Evolutionary conservation across 306 rosid genomes (phyloP).

Genomic region (Sindora glabra): DNA sequence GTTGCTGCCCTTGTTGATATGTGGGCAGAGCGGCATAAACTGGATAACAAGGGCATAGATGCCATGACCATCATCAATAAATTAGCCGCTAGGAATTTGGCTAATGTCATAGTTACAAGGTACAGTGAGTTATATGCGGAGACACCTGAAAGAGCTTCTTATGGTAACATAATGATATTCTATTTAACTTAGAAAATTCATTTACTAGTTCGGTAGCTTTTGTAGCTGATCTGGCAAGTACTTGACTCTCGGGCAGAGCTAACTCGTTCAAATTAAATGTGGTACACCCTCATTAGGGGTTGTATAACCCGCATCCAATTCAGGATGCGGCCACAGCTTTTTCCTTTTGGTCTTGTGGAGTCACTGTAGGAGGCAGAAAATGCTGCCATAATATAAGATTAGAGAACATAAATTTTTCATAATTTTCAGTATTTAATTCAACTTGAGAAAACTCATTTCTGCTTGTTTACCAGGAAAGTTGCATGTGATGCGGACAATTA

Average conservation of each 20-base stretch:
- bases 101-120: conserved; percentile 48
- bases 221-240: no score
- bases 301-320: no score
- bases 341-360: no score
- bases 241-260: no score
- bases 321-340: no score
- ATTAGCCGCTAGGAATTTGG: conserved; percentile 32
- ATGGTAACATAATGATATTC: no score
- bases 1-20: conserved; percentile 44
- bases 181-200: no score
- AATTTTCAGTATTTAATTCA: not conserved
- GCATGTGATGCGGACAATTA: conserved; percentile 33
- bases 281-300: no score
- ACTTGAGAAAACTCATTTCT: no score
- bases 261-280: no score
- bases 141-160: no score
- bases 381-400: not conserved
- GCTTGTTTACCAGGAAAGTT: conserved; percentile 40
- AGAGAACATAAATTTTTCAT: not conserved
- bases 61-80: conserved; percentile 29
- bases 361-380: not conserved
- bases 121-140: conserved; percentile 14
- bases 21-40: conserved; percentile 37
- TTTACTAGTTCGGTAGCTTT: no score
- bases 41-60: conserved; percentile 27